Base-by-base conservation (phyloP, 2,329 filamentous ascomycete species). In the Allantophomopsis lycopodina region DNA sequence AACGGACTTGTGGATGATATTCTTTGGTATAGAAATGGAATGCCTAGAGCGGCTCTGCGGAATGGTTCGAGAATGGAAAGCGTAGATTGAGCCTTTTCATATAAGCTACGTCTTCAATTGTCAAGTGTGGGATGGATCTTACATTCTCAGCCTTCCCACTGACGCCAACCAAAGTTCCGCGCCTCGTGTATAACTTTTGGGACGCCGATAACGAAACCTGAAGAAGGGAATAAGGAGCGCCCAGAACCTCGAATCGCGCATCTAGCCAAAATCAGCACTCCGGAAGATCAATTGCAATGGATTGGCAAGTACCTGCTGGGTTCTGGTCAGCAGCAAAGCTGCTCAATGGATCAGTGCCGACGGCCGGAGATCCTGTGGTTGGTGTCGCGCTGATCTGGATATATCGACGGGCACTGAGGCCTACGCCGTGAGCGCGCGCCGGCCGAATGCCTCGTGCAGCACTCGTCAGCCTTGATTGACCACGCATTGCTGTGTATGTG, bases 21-120 rank as follows among this genome's bases (percentile, higher is more conserved):
- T 62, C 83, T 69, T 63, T 96, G 89, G 63, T 96, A 96, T 44
- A 98, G 71, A 61, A 98, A 98, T 1, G 91, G 91, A 38, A 96
- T 82, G 48, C 88, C 86, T 20, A 94, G 73, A 36, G 79, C 61
- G 17, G 82, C 81, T 58, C 91, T 78, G 43, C 79, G 74, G 54
- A 94, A 71, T 13, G 91, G 91, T 44, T 87, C 82, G 40, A 96
- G 75, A 38, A 95, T 61, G 35, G 87, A 88, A 42, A 98, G 72
- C 0, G 86, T 93, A 2, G 91, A 96, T 60, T 93, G 74, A 13
- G 85, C 80, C 85, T 93, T 15, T 34, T 17, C 28, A 33, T 3
- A 23, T 44, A 18, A 49, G 41, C 30, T 32, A 18, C 23, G 10
- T 28, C 11, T 28, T 20, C 16, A 36, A 31, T 32, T 10, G 37